Evolutionary conservation across 345 rosid genomes (phyloP).

Genomic region (Cardamine occulta): DNA sequence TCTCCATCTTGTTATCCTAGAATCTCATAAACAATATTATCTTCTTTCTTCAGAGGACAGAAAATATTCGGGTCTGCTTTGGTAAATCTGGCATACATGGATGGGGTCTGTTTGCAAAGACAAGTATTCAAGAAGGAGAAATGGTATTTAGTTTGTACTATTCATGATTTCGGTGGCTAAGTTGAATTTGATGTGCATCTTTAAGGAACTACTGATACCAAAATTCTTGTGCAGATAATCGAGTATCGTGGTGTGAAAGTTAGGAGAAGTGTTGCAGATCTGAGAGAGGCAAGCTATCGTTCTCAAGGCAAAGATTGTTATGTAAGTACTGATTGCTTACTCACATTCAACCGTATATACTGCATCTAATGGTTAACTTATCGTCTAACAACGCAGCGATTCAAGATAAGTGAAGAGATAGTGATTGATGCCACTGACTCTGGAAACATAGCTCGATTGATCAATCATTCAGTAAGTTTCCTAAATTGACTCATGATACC

Average conservation of each 20-base stretch:
- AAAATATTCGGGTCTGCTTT: conserved; percentile 76
- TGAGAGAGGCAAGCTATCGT: conserved; percentile 70
- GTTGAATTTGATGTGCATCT: conserved; percentile 4
- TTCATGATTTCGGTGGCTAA: not conserved
- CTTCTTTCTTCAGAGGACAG: conserved; percentile 65
- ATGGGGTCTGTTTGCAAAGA: conserved; percentile 96
- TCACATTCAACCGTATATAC: conserved; percentile 3
- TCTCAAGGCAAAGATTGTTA: conserved; percentile 91
- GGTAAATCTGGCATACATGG: conserved; percentile 99
- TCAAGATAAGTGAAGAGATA: conserved; percentile 93
- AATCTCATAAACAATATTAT: conserved; percentile 18
- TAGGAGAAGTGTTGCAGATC: conserved; percentile 80
- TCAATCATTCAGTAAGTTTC: conserved; percentile 84
- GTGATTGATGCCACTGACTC: conserved; percentile 90
- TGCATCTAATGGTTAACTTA: conserved; percentile 2
- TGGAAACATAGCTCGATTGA: conserved; percentile 94
- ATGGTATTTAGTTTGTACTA: conserved; percentile 56
- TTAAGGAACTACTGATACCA: conserved; percentile 11
- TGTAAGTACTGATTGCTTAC: conserved; percentile 52
- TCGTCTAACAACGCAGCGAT: conserved; percentile 56
- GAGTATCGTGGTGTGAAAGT: conserved; percentile 95
- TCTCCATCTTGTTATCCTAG: conserved; percentile 25
- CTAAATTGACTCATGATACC: not conserved
- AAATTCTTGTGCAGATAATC: conserved; percentile 54
- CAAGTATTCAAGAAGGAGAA: conserved; percentile 91